phyloP scores from a whole-genome alignment of 2,329 filamentous ascomycete species.

The Ceratocystis albifundus region DNA sequence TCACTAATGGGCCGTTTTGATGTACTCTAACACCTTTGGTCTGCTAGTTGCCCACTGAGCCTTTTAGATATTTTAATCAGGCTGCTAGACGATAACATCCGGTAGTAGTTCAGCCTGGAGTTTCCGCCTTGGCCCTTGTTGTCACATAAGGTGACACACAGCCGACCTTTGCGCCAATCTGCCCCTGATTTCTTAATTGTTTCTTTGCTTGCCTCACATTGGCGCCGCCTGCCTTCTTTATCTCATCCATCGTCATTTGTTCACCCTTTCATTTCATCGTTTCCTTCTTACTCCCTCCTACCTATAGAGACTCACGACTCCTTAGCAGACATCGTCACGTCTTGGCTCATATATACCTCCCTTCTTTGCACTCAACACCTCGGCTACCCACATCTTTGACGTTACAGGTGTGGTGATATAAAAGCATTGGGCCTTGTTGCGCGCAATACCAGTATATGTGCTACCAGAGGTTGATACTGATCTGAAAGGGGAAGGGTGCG shows the following conservation, averaged over 20 bases:
- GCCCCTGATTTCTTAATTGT: not conserved
- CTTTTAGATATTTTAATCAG: not conserved
- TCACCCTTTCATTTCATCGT: not conserved
- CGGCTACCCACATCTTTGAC: constrained; percentile 16
- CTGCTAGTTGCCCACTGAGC: not conserved
- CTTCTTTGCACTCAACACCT: not conserved
- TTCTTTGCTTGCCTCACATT: not conserved
- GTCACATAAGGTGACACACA: not conserved
- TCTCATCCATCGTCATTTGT: not conserved
- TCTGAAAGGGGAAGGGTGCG: not conserved
- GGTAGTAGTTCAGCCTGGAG: not conserved
- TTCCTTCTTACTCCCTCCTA: not conserved
- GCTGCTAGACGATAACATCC: not conserved
- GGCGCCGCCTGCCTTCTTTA: not conserved
- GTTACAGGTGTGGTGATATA: constrained; percentile 19
- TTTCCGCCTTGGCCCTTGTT: not conserved
- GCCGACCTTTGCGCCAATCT: not conserved
- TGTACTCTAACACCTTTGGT: not conserved
- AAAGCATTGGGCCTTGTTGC: constrained; percentile 11
- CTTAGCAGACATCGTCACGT: not conserved
- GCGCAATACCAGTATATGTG: not conserved
- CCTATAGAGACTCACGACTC: not conserved
- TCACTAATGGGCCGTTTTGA: not conserved
- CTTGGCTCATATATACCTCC: not conserved
- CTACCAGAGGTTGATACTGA: constrained; percentile 12